A percentile compares a stretch with the other conserved stretches of the same genome.
These are phyloP conservation scores for Oryza punctata DNA, from an alignment of 176 grass and related monocot species.

Conservation along the genomic window DNA sequence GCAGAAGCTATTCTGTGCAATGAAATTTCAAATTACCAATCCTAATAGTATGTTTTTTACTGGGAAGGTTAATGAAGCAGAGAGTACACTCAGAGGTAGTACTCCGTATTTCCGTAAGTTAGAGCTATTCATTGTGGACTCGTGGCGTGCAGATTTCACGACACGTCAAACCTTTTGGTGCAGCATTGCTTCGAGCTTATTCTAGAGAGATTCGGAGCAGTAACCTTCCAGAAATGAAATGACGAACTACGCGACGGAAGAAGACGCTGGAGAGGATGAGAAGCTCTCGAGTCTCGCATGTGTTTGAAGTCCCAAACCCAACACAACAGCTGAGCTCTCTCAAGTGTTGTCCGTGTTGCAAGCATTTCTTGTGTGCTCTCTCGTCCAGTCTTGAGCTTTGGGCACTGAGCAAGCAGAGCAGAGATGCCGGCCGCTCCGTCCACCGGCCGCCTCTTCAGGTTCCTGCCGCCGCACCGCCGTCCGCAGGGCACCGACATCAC, in stretches of 20 bases:
- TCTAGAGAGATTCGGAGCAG: not conserved
- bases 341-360: too few relatives aligned
- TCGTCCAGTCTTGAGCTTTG: not conserved
- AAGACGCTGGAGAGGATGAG: not conserved
- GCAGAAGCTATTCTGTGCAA: too few relatives aligned
- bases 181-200: not conserved
- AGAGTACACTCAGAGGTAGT: too few relatives aligned
- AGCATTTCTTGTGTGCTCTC: not conserved
- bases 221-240: not conserved
- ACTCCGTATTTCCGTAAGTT: too few relatives aligned
- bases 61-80: too few relatives aligned
- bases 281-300: not conserved
- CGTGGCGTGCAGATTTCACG: not conserved
- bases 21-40: too few relatives aligned
- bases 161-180: not conserved
- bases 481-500: conserved; percentile 38
- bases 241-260: not conserved
- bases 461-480: conserved; percentile 38
- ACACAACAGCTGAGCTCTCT: not conserved
- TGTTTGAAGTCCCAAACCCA: not conserved
- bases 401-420: not conserved
- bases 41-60: too few relatives aligned
- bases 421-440: conserved; percentile 8
- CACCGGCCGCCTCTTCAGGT: conserved; percentile 29
- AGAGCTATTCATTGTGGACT: not conserved